Evolutionary conservation across 2,329 filamentous ascomycete species (phyloP).

Genomic region (Pseudofabraea citricarpa): DNA sequence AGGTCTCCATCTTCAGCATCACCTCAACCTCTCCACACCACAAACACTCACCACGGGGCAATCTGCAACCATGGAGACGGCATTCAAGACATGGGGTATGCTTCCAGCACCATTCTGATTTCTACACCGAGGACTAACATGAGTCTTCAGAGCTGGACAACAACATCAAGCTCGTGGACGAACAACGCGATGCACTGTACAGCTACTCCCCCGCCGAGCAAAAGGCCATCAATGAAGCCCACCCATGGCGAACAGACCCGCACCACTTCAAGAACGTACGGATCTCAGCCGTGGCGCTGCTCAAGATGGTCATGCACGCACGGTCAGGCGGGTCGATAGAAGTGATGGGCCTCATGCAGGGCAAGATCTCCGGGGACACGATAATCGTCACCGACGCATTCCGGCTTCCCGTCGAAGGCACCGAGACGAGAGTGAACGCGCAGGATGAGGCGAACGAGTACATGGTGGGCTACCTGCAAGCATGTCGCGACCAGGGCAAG

Average conservation of each 20-base stretch:
- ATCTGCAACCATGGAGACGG: constrained; percentile 43
- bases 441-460: constrained; percentile 97
- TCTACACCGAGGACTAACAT: constrained; percentile 7
- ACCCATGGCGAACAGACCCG: constrained; percentile 74
- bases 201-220: constrained; percentile 68
- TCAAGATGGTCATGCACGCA: constrained; percentile 99
- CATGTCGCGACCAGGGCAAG: constrained; percentile 70
- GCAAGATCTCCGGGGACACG: constrained; percentile 78
- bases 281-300: constrained; percentile 86
- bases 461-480: constrained; percentile 78
- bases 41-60: not conserved
- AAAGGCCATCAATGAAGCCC: constrained; percentile 56
- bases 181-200: constrained; percentile 87
- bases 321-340: constrained; percentile 90
- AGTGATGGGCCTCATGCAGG: constrained; percentile 98
- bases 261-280: constrained; percentile 91
- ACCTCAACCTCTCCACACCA: constrained; percentile 8
- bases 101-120: constrained; percentile 9
- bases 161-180: constrained; percentile 76
- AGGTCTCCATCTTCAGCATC: not conserved
- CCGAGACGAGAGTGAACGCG: constrained; percentile 96
- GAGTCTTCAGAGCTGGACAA: constrained; percentile 73
- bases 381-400: constrained; percentile 95
- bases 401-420: constrained; percentile 90
- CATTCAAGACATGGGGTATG: constrained; percentile 58